Evolutionary conservation across 225 moss, liverwort and hornwort species (phyloP), one percentile per base, ranked within the genome.

Genomic region (Sphagnum contortum): DNA sequence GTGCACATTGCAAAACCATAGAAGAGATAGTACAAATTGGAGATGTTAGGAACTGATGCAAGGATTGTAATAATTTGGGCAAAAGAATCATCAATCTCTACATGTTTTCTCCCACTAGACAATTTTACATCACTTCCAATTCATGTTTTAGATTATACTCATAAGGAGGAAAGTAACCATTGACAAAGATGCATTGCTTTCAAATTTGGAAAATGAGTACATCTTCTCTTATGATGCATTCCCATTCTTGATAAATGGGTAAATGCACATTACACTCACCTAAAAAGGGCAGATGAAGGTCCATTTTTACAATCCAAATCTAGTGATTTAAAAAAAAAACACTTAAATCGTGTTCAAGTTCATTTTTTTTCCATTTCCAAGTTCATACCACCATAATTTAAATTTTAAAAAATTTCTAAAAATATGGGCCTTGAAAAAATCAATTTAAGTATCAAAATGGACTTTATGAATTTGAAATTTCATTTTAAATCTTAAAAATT

Each of bases 161-260:
- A n/a, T 5, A 5, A 54, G 45, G 55, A 69, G 57, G 44, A 68
- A 68, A 10, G 5, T 7, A 2, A 66, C 48, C 59, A 80, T 48
- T 8, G 78, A 50, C 47, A 64, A 65, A n/a, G 76, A 77, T 3
- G 66, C 9, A 64, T 68, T 60, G 12, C 47, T 57, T 48, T 73
- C 73, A 71, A 72, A 69, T 60, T 57, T 48, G 49, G 14, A 48
- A 57, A 48, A 3, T 80, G 58, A 57, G 57, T 50, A 47, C 55
- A 57, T 62, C 64, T 13, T 66, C 48, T 50, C 71, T 47, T 45
- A 69, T 71, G 54, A 74, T 53, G 11, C 53, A 10, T 14, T 68
- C 65, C 65, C 70, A 57, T 80, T 65, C 3, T 57, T 65, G 53
- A n/a, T n/a, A n/a, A n/a, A n/a, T n/a, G n/a, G n/a, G n/a, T n/a